A percentile compares a stretch with the other conserved stretches of the same genome.
Conservation (phyloP, 495 filamentous ascomycete species). For the Melanomma pulvis-pyrius region DNA sequence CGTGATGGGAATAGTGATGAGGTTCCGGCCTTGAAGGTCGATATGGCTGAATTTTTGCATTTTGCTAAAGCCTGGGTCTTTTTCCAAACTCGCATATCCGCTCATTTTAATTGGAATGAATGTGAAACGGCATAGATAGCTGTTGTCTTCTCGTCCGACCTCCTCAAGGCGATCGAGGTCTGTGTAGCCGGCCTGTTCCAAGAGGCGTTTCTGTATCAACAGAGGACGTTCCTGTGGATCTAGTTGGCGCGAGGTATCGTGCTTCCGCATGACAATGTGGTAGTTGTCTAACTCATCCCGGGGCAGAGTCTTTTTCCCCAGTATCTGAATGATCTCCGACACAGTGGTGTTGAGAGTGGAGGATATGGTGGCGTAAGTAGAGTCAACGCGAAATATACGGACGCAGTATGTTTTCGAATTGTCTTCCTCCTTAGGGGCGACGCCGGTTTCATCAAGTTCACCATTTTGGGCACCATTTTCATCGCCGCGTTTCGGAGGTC, state of each 20-base stretch:
- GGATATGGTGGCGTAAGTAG: constrained; percentile 89
- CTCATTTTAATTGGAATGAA: constrained; percentile 87
- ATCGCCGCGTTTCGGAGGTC: constrained; percentile 56
- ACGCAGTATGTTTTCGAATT: constrained; percentile 79
- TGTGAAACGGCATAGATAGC: constrained; percentile 92
- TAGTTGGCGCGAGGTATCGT: constrained; percentile 83
- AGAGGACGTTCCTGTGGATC: constrained; percentile 78
- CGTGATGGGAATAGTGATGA: constrained; percentile 91
- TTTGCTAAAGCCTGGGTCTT: constrained; percentile 78
- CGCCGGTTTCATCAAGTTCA: constrained; percentile 64
- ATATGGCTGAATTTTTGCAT: constrained; percentile 90
- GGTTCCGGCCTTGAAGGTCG: constrained; percentile 85
- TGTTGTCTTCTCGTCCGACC: constrained; percentile 96
- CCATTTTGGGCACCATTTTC: constrained; percentile 61
- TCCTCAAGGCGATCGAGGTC: constrained; percentile 86
- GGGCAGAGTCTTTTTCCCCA: constrained; percentile 88
- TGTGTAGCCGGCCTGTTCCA: constrained; percentile 93
- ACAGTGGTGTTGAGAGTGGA: constrained; percentile 80
- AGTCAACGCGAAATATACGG: constrained; percentile 91
- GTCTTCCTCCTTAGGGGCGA: constrained; percentile 63
- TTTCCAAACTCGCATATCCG: constrained; percentile 72
- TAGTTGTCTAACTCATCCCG: constrained; percentile 90
- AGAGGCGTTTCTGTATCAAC: constrained; percentile 85
- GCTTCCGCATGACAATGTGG: constrained; percentile 91
- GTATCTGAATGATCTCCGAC: constrained; percentile 75